These are phyloP conservation scores for Trichoderma sp. DNA, from an alignment of 2,329 filamentous ascomycete genomes.

Conservation along the genomic window DNA sequence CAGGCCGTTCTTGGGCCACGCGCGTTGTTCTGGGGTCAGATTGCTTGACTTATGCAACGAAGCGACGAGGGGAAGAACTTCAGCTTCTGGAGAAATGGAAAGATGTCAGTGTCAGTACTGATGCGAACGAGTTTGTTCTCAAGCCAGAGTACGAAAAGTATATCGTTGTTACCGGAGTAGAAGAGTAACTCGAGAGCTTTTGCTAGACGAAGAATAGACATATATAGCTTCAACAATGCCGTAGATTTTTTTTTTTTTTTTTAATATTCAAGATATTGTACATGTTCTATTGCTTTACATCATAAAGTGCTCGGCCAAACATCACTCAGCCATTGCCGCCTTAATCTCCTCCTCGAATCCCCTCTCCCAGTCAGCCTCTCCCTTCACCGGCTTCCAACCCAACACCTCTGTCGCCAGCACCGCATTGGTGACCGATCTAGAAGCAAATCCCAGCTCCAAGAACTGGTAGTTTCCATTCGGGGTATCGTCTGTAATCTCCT, in stretches of 20 bases:
- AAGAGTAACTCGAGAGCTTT: neutral
- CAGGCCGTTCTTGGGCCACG: conserved; percentile 31
- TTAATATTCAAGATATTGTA: neutral
- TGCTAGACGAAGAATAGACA: neutral
- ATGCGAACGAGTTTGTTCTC: conserved; percentile 18
- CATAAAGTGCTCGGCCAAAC: neutral
- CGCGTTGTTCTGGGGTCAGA: conserved; percentile 38
- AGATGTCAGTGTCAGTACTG: conserved; percentile 31
- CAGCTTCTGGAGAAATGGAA: conserved; percentile 32
- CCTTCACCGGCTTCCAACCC: conserved; percentile 39
- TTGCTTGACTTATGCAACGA: conserved; percentile 30
- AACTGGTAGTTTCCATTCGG: conserved; percentile 25
- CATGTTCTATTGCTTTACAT: neutral
- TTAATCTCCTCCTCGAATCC: conserved; percentile 31
- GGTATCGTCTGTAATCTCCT: conserved; percentile 33
- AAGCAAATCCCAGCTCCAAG: conserved; percentile 40
- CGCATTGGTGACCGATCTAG: conserved; percentile 31
- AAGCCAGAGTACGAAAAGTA: conserved; percentile 11
- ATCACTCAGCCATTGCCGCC: conserved; percentile 21
- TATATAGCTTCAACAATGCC: neutral
- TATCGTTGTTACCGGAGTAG: conserved; percentile 1
- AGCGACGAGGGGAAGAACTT: conserved; percentile 32
- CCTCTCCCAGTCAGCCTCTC: conserved; percentile 32
- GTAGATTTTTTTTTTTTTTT: neutral
- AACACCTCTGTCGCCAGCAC: conserved; percentile 31